A percentile compares a stretch with the other conserved stretches of the same genome.
Evolutionary conservation across 1,284 basidiomycete genomes (phyloP).

Genomic region (Moniliella sp.): DNA sequence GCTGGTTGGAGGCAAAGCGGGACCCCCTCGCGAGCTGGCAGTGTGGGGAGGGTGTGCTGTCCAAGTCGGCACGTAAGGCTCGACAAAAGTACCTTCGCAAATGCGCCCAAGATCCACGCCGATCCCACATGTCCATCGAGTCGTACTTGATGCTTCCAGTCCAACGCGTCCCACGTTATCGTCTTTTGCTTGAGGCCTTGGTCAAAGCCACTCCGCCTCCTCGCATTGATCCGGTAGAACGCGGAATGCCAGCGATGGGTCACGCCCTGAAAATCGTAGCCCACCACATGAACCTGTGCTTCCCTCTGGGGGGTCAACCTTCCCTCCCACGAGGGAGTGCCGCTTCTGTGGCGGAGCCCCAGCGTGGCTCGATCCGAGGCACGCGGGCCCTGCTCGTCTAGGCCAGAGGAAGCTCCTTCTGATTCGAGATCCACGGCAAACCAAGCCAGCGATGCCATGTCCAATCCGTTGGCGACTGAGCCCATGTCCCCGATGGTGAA

Average conservation of each 20-base stretch:
- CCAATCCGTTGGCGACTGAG: slow-evolving; percentile 14
- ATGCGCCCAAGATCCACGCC: slow-evolving; percentile 43
- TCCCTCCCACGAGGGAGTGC: too few species aligned
- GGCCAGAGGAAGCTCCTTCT: too few species aligned
- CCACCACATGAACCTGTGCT: too few species aligned
- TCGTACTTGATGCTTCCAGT: slow-evolving; percentile 81
- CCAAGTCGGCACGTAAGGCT: slow-evolving; percentile 12
- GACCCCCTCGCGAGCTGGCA: too few species aligned
- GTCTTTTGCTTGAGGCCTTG: slow-evolving; percentile 44
- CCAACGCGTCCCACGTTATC: slow-evolving; percentile 85
- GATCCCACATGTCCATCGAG: slow-evolving; percentile 88
- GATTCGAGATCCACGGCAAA: too few species aligned
- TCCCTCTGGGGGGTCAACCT: too few species aligned
- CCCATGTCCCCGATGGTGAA: slow-evolving; percentile 21
- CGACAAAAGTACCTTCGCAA: slow-evolving; percentile 23
- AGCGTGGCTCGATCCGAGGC: too few species aligned
- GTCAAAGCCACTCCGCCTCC: slow-evolving; percentile 16
- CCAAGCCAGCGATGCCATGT: slow-evolving; percentile 8
- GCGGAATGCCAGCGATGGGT: too few species aligned
- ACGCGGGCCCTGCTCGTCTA: too few species aligned
- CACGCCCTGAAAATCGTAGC: slow-evolving; percentile 21
- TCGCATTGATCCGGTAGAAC: slow-evolving; percentile 8
- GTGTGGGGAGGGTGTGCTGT: too few species aligned
- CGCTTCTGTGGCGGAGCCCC: too few species aligned
- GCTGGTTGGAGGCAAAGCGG: too few species aligned